Base-by-base conservation (phyloP, 23 red algal species). In the Chondrus crispus region DNA sequence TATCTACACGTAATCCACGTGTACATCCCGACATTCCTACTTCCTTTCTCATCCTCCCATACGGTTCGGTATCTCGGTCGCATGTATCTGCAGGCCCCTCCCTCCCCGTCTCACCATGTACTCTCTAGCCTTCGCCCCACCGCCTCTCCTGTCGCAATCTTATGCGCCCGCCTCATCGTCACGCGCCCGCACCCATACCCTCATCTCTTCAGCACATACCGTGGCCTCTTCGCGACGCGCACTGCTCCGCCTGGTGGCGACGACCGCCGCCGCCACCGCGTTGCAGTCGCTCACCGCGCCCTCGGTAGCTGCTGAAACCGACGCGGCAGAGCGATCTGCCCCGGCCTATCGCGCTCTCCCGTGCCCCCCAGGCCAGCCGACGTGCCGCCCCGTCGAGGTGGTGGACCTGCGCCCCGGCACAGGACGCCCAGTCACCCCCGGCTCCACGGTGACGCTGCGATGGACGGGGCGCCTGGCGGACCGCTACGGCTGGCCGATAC, bases 401-500 rank as follows among this genome's bases (percentile, higher is more conserved):
- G 72, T 58, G 42, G 92, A 94, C 46, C 88, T 76, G 35, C 68
- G 92, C 9, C 74, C 82, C 9, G 92, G 92, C 39, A 57, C 70
- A 18, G 92, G 92, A 9, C 22, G 32, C n/a, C 26, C 55, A 1
- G 82, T 80, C 32, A 42, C 41, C 5, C 68, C 24, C 18, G 92
- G 92, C 1, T 80, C 73, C 42, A 60, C 24, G n/a, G 55, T 94
- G 22, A 72, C 74, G 22, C 16, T 87, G 32, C 81, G 75, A 42
- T 94, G 84, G 82, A 94, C 92, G 12, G 92, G 82, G 14, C 92
- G 92, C 20, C 84, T 94, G 18, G 82, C 92, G 3, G 95, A 96
- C 62, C 80, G 95, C 13, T 96, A 92, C 54, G 95, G 95, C 39
- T 96, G 95, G 95, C 82, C 95, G 35, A 88, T 92, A 68, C 85